These are phyloP conservation scores for Tilletia horrida DNA, from an alignment of 1,284 basidiomycete species.

Conservation along the genomic window DNA sequence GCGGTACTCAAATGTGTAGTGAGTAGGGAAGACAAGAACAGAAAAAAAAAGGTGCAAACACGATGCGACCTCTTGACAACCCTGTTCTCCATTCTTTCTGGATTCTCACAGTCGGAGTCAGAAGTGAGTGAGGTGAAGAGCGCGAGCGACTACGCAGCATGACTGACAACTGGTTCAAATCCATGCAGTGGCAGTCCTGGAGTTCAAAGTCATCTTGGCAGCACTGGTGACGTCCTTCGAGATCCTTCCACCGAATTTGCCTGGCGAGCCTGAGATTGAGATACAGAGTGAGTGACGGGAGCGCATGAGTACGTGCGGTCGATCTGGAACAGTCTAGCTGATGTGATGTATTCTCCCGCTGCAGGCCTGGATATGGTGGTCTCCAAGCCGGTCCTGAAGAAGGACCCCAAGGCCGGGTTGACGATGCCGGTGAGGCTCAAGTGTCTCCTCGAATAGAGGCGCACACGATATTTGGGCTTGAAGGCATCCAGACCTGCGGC, in stretches of 20 bases:
- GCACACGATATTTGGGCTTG: no score
- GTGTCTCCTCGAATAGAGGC: not conserved
- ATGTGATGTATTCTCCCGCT: no score
- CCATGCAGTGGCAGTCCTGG: constrained; percentile 8
- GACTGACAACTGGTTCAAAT: no score
- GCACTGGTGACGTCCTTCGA: not conserved
- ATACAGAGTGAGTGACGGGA: not conserved
- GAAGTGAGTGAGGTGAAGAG: no score
- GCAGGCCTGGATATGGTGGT: constrained; percentile 7
- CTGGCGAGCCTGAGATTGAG: not conserved
- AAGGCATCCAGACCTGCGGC: no score
- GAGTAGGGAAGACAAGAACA: no score
- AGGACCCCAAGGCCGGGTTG: not conserved
- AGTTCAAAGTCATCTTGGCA: constrained; percentile 1
- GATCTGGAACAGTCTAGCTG: not conserved
- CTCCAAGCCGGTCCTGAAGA: constrained; percentile 3
- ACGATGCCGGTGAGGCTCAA: constrained; percentile 13
- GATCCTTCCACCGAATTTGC: not conserved
- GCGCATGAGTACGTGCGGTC: not conserved
- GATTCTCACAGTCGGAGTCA: no score
- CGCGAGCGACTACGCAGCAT: no score
- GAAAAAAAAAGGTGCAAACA: no score
- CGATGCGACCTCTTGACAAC: no score
- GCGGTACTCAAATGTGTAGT: not conserved
- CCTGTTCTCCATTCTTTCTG: no score